These are phyloP conservation scores for Eruca vesicaria DNA, from an alignment of 441 rosid species.

Conservation along the genomic window DNA sequence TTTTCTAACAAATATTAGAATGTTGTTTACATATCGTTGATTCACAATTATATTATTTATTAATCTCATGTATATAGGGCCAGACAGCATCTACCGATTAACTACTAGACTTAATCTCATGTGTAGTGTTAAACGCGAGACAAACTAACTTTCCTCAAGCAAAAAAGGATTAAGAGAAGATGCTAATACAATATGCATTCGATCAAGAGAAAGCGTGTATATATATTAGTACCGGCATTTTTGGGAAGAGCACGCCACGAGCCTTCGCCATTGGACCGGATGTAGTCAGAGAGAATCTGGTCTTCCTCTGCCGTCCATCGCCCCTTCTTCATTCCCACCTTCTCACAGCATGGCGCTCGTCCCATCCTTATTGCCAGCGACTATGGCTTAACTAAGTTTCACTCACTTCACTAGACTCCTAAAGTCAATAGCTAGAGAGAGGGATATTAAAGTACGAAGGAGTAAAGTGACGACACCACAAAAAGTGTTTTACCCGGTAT, in stretches of 20 bases:
- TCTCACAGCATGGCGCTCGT: constrained; percentile 89
- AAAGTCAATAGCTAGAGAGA: neutral
- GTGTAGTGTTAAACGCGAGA: too few relatives aligned
- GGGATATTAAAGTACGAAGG: neutral
- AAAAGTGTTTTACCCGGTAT: neutral
- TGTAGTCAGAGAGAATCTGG: constrained; percentile 51
- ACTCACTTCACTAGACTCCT: neutral
- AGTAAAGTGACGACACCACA: neutral
- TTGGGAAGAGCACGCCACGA: constrained; percentile 87
- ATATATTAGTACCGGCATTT: constrained; percentile 57
- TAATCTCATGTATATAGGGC: too few relatives aligned
- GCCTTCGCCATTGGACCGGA: constrained; percentile 77
- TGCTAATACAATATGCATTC: too few relatives aligned
- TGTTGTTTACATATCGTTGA: too few relatives aligned
- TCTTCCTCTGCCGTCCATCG: constrained; percentile 91
- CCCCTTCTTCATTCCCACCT: constrained; percentile 79
- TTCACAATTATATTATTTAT: too few relatives aligned
- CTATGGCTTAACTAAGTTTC: too few relatives aligned
- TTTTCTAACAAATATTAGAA: too few relatives aligned
- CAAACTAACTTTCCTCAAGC: too few relatives aligned
- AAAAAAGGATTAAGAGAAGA: too few relatives aligned
- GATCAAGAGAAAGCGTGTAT: too few relatives aligned
- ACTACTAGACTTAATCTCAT: too few relatives aligned
- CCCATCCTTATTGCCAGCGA: constrained; percentile 41
- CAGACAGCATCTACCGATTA: too few relatives aligned